Conservation (phyloP, 1,284 basidiomycete genomes). For the Ceratobasidium sp. region DNA sequence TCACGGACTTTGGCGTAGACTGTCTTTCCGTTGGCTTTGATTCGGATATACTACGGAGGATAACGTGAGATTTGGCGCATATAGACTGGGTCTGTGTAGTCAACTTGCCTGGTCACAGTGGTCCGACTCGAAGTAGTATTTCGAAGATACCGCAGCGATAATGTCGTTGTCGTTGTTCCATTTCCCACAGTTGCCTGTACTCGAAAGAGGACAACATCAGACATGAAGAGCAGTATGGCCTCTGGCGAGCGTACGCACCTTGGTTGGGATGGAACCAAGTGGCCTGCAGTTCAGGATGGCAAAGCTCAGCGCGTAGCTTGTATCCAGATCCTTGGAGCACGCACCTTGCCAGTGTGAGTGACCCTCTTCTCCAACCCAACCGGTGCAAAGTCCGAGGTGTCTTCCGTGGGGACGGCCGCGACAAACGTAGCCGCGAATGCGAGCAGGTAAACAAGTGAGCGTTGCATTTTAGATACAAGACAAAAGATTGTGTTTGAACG, state of each 20-base stretch:
- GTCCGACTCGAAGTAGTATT: slow-evolving; percentile 10
- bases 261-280: slow-evolving; percentile 20
- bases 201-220: neutral
- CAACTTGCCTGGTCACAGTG: slow-evolving; percentile 24
- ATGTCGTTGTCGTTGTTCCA: slow-evolving; percentile 11
- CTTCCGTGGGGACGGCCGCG: neutral
- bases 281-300: neutral
- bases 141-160: slow-evolving; percentile 20
- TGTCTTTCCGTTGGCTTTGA: slow-evolving; percentile 22
- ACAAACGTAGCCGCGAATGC: slow-evolving; percentile 3
- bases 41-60: slow-evolving; percentile 3
- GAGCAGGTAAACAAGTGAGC: neutral
- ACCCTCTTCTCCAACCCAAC: slow-evolving; percentile 1
- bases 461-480: neutral
- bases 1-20: slow-evolving; percentile 30
- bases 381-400: neutral
- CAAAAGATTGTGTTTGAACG: slow-evolving; percentile 1
- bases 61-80: neutral
- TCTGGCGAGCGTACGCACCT: neutral
- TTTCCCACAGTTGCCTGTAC: slow-evolving; percentile 26
- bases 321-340: neutral
- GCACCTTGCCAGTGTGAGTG: slow-evolving; percentile 17
- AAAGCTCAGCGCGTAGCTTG: neutral
- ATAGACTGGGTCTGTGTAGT: no score
- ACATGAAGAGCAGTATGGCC: neutral